These are phyloP conservation scores for Cocos nucifera DNA, from an alignment of 176 grass and related monocot species.

Conservation along the genomic window DNA sequence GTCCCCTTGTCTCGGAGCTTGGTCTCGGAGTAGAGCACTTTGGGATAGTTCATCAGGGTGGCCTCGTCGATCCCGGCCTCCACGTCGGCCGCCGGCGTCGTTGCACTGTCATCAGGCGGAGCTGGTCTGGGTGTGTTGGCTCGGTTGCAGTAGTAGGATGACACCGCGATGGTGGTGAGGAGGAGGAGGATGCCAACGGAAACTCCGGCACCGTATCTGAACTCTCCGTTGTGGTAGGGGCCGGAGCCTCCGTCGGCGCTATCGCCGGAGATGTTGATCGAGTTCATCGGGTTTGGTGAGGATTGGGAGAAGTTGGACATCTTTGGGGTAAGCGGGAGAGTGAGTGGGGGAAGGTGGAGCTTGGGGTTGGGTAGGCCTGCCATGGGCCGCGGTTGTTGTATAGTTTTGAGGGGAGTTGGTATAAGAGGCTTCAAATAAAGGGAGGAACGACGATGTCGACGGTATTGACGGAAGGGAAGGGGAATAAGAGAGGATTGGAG, in stretches of 20 bases:
- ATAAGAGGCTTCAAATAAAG: not conserved
- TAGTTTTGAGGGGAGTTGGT: constrained; percentile 2
- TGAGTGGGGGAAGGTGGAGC: not conserved
- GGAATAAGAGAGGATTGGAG: not conserved
- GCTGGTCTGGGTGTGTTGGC: not conserved
- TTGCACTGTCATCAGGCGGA: not conserved
- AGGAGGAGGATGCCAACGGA: constrained; percentile 67
- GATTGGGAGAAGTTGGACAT: too few relatives aligned
- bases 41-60: constrained; percentile 20
- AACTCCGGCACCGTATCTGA: constrained; percentile 54
- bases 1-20: constrained; percentile 1
- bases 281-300: not conserved
- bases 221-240: constrained; percentile 32
- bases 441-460: too few relatives aligned
- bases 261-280: not conserved
- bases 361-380: too few relatives aligned
- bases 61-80: constrained; percentile 21
- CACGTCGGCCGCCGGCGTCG: not conserved
- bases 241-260: not conserved
- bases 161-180: constrained; percentile 45
- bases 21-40: constrained; percentile 18
- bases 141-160: constrained; percentile 65
- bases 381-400: not conserved
- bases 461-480: not conserved
- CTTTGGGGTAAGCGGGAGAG: not conserved